A percentile compares a stretch with the other conserved stretches of the same genome.
Evolutionary conservation across 306 rosid genomes (phyloP).

Genomic region (Quercus agrifolia): DNA sequence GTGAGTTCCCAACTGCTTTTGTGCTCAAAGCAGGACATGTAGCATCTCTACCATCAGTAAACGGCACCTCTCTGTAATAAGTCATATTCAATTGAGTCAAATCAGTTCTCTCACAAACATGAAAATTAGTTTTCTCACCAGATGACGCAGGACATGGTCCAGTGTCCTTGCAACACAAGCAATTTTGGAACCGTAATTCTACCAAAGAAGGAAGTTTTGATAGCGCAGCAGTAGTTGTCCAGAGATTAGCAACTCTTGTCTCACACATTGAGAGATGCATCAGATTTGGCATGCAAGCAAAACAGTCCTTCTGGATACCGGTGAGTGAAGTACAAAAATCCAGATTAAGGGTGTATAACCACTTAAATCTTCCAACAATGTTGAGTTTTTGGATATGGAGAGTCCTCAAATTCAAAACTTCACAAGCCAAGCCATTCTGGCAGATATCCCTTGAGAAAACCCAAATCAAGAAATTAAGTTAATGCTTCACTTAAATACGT

Average conservation of each 20-base stretch:
- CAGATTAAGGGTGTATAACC: constrained; percentile 63
- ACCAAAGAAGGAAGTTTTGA: constrained; percentile 72
- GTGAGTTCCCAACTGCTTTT: constrained; percentile 39
- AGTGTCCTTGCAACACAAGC: constrained; percentile 54
- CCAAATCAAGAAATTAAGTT: constrained; percentile 18
- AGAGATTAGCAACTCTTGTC: constrained; percentile 77
- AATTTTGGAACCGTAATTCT: constrained; percentile 72
- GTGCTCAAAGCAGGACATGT: constrained; percentile 34
- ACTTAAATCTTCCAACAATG: constrained; percentile 61
- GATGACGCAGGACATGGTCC: constrained; percentile 41
- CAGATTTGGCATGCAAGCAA: constrained; percentile 74
- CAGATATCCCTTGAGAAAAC: constrained; percentile 56
- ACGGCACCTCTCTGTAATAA: constrained; percentile 34
- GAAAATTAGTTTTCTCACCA: constrained; percentile 36
- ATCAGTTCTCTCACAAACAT: constrained; percentile 19
- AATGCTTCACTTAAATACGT: neutral
- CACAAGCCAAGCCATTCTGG: constrained; percentile 69
- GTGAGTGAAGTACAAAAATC: constrained; percentile 65
- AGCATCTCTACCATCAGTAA: constrained; percentile 28
- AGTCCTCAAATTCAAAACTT: constrained; percentile 57
- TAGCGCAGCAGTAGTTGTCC: constrained; percentile 75
- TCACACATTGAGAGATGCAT: constrained; percentile 70
- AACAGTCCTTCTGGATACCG: constrained; percentile 67
- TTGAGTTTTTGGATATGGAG: constrained; percentile 67
- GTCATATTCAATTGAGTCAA: constrained; percentile 27